phyloP scores from a whole-genome alignment of 2,329 filamentous ascomycete genomes.

The Aspergillus pseudoglaucus region DNA sequence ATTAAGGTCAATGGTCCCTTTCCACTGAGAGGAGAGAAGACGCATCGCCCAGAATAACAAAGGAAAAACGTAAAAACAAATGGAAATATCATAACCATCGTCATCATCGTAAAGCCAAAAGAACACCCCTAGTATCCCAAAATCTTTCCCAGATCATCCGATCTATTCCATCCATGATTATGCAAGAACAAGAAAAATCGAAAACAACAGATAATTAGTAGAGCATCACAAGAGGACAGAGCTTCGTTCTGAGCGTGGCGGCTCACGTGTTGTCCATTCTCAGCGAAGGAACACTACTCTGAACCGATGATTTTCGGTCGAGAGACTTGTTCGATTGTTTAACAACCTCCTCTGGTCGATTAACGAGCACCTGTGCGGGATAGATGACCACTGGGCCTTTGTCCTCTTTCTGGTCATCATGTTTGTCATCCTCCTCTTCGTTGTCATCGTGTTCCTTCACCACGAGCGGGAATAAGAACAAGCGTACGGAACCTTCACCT shows the following conservation, averaged over 20 bases:
- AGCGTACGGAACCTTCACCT: constrained; percentile 70
- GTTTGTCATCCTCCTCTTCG: no score
- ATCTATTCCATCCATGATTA: neutral
- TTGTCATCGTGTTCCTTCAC: constrained; percentile 77
- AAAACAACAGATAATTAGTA: constrained; percentile 6
- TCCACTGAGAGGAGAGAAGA: constrained; percentile 1
- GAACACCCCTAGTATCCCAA: no score
- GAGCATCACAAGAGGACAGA: constrained; percentile 11
- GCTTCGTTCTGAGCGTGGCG: constrained; percentile 28
- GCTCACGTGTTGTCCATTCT: constrained; percentile 30
- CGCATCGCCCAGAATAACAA: constrained; percentile 6
- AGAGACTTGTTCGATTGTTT: constrained; percentile 38
- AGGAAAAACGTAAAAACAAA: constrained; percentile 7
- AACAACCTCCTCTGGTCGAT: constrained; percentile 38
- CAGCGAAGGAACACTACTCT: constrained; percentile 38
- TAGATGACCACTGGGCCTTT: constrained; percentile 95
- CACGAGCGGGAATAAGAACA: constrained; percentile 92
- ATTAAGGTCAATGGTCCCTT: constrained; percentile 4
- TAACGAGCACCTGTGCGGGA: constrained; percentile 86
- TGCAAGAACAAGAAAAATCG: neutral
- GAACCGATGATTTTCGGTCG: constrained; percentile 32
- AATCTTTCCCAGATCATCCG: neutral
- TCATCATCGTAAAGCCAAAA: neutral
- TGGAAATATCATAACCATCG: neutral
- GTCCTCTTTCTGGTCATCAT: constrained; percentile 64